Percentiles rank a stretch among this genome's conserved stretches.
Conservation (phyloP, 208 protist genomes). For the Trichomonas gallinae region DNA sequence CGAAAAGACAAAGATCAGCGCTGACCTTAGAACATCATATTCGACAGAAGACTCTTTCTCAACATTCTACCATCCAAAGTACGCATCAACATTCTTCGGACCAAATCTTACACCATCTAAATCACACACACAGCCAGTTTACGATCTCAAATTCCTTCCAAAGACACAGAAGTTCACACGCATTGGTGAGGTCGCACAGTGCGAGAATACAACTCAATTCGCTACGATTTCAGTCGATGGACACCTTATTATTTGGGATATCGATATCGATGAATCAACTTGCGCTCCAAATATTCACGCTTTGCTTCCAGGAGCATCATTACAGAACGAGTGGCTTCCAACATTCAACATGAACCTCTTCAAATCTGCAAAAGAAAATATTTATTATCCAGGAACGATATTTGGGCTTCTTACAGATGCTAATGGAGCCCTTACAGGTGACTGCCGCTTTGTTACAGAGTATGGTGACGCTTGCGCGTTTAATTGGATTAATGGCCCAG, state of each 20-base stretch:
- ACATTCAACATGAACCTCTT: background rate
- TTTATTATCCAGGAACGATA: background rate
- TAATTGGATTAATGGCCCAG: background rate
- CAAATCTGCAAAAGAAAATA: background rate
- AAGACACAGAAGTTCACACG: background rate
- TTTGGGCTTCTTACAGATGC: background rate
- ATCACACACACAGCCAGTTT: background rate
- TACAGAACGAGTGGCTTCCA: background rate
- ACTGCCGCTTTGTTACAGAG: background rate
- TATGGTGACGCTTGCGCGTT: background rate
- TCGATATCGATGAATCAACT: background rate
- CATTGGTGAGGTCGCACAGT: background rate
- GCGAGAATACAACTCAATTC: background rate
- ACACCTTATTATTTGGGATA: constrained; percentile 9
- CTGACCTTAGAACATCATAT: background rate
- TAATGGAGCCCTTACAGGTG: background rate
- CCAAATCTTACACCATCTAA: background rate
- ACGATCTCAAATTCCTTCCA: background rate
- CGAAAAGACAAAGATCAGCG: background rate
- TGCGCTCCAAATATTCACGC: background rate
- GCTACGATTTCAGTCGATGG: background rate
- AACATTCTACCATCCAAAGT: background rate
- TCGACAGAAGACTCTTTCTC: constrained; percentile 21
- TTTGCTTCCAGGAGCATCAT: background rate
- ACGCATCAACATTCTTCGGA: background rate